These are phyloP conservation scores for Yamadazyma dendronema DNA, from an alignment of 1,139 yeast species.

Conservation along the genomic window DNA sequence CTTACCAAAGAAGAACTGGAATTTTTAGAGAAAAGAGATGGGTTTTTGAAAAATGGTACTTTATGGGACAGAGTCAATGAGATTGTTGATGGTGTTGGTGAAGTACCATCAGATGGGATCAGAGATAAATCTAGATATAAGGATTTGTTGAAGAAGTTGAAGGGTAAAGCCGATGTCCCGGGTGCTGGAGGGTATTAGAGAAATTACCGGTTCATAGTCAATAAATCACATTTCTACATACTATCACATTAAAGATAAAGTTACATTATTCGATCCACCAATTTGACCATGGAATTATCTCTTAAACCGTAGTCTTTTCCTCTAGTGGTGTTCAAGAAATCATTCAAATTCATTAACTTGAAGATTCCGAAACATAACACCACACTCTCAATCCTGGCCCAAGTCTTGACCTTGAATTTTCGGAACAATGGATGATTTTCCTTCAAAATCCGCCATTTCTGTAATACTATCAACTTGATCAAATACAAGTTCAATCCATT, in stretches of 20 bases:
- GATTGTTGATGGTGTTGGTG: conserved; percentile 44
- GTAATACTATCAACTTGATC: conserved; percentile 33
- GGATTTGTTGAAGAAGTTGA: conserved; percentile 60
- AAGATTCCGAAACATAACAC: conserved; percentile 40
- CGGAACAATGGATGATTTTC: conserved; percentile 38
- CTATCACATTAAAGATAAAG: no score
- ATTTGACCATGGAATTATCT: conserved; percentile 19
- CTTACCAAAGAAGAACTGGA: conserved; percentile 68
- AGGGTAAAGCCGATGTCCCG: conserved; percentile 71
- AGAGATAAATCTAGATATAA: conserved; percentile 74
- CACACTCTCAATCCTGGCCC: conserved; percentile 37
- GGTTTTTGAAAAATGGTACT: conserved; percentile 70
- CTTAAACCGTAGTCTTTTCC: conserved; percentile 18
- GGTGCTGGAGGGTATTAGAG: conserved; percentile 48
- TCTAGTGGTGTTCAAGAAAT: conserved; percentile 23
- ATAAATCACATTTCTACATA: neutral
- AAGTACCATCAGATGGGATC: conserved; percentile 39
- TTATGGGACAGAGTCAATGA: conserved; percentile 85
- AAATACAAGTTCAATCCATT: conserved; percentile 34
- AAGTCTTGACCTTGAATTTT: conserved; percentile 22
- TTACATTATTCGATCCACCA: conserved; percentile 23
- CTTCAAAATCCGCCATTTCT: conserved; percentile 45
- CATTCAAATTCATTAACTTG: conserved; percentile 40
- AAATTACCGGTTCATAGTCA: neutral
- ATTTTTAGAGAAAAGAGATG: conserved; percentile 75